Evolutionary conservation across 2,329 filamentous ascomycete species (phyloP), one percentile per base, ranked within the genome.

Genomic region (Phoma sp.): DNA sequence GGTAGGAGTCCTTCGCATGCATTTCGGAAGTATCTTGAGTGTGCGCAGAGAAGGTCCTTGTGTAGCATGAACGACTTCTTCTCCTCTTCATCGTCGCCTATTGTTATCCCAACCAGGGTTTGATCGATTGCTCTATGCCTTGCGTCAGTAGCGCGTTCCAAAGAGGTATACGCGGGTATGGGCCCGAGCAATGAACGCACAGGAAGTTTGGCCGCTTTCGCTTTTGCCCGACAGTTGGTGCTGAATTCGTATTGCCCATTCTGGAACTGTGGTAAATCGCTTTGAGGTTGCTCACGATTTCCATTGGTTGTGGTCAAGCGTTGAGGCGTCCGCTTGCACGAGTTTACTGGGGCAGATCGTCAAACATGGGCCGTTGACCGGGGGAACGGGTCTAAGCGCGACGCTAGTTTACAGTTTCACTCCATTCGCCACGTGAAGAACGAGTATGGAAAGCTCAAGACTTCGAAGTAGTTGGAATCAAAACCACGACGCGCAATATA

Each of bases 1-100:
- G 41, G 46, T 12, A 65, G 53, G 0, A 46, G 25, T 5, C 61
- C 58, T 29, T 52, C 54, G 27, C 60, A 62, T 3, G 56, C 55
- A n/a, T 43, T 54, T 7, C 49, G 55, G 43, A 65, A 65, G 54
- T 62, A 64, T 4, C 50, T 38, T 8, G 61, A 64, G 15, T 60
- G 54, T 49, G 51, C 52, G 27, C 56, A 57, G 4, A 62, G 53
- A 3, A 64, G 52, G 21, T 56, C 57, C 24, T 64, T 53, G 43
- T 62, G 59, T 13, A 63, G 50, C 38, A 55, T 46, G 36, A 59
- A 63, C 21, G 45, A 47, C 38, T 57, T 57, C 27, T 43, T 53
- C 6, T 54, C 43, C 2, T 58, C 51, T 7, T 53, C 49, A 32
- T 58, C 50, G 17, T 56, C 52, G 12, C 56, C 59, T 32, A 60